Evolutionary conservation across 768 basidiomycete species (phyloP).

Genomic region (Boletales sp.): DNA sequence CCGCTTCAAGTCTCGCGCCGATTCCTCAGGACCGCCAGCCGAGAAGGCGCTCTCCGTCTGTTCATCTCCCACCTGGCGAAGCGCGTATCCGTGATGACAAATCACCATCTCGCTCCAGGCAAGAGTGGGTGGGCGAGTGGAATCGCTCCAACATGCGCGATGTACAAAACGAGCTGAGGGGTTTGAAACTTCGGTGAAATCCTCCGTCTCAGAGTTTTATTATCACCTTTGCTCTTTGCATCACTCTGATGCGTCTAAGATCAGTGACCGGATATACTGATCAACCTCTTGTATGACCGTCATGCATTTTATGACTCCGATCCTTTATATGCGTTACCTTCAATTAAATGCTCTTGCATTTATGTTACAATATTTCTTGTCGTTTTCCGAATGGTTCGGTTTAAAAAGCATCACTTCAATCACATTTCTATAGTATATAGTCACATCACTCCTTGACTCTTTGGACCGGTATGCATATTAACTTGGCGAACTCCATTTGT

Average conservation of each 20-base stretch:
- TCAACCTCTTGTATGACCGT: no score
- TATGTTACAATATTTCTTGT: no score
- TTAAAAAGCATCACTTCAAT: no score
- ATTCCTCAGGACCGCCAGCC: not conserved
- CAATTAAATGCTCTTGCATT: no score
- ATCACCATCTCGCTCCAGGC: not conserved
- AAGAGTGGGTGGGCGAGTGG: conserved; percentile 40
- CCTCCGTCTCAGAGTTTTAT: not conserved
- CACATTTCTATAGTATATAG: no score
- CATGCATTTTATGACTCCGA: no score
- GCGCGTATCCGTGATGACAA: not conserved
- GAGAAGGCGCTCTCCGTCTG: conserved; percentile 17
- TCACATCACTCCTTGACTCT: no score
- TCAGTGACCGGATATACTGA: no score
- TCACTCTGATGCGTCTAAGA: not conserved
- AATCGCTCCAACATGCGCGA: conserved; percentile 37
- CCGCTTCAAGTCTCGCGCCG: not conserved
- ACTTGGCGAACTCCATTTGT: no score
- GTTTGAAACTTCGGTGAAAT: conserved; percentile 17
- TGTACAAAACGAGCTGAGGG: conserved; percentile 37
- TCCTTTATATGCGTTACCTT: no score
- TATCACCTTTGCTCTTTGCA: not conserved
- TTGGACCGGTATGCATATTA: no score
- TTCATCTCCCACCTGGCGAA: conserved; percentile 1
- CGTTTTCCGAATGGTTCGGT: no score